Base-by-base conservation (phyloP, 1,284 basidiomycete species). In the Moesziomyces antarcticus region DNA sequence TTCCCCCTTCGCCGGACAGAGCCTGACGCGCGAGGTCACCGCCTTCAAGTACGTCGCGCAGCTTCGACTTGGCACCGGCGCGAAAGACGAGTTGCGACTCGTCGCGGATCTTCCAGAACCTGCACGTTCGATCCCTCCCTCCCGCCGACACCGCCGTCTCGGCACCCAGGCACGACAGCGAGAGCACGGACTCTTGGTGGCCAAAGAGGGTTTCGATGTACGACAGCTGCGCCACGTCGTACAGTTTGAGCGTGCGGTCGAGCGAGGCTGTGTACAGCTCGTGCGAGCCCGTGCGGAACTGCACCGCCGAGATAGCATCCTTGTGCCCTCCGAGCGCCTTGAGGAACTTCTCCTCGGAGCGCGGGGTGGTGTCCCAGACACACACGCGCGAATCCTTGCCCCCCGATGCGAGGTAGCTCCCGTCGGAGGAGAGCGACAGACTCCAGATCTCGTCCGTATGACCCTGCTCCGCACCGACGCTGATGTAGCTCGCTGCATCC, bases 131-230 rank as follows among this genome's bases (percentile, higher is more conserved):
- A 86, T 99, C 96, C 25, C 94, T 87, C 1, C 91, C 92, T 11
- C 97, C 96, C 0, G 91, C 91, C 40, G 91, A 94, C 10, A 98
- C 90, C 10, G 92, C 93, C 0, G 91, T 90, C 79, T 97, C 94
- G 3, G 90, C 89, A 27, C 91, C 89, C 6, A 99, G 88, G 1
- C 92, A 88, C 71, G 94, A 92, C 1, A 99, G 83, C 5, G 87
- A 87, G 13, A 92, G 86, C 24, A 97, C 90, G 22, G 90, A 88
- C 81, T 98, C 96, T 86, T 99, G 97, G 82, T 99, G 96, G 1
- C 96, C 96, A 82, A 97, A 99, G 9, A 99, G 87, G 13, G 96
- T 98, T 84, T 99, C 97, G 61, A 98, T 91, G 81, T 96, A 95
- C 5, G 92, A 93, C 86, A 97, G 89, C 0, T 91, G 90, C 1